These are phyloP conservation scores for Gnomoniopsis smithogilvyi DNA, from an alignment of 2,329 filamentous ascomycete genomes.

Conservation along the genomic window DNA sequence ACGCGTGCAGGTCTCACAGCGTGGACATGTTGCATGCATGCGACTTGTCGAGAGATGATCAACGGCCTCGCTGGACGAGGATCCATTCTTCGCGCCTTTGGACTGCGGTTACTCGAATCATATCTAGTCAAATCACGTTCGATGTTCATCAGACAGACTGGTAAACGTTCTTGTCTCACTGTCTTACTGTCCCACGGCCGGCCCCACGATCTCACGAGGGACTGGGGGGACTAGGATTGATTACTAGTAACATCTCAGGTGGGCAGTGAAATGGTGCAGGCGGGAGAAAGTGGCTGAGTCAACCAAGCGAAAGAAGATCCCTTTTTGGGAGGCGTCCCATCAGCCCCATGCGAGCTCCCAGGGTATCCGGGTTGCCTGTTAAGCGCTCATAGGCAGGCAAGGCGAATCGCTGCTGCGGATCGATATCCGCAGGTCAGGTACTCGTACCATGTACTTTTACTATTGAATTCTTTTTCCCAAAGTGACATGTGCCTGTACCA, in stretches of 20 bases:
- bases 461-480: too few species aligned
- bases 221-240: too few species aligned
- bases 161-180: too few species aligned
- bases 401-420: background rate
- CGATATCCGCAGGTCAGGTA: background rate
- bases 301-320: background rate
- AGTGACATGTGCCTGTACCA: background rate
- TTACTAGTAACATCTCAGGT: too few species aligned
- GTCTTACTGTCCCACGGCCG: too few species aligned
- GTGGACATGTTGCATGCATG: background rate
- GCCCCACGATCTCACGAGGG: too few species aligned
- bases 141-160: too few species aligned
- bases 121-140: too few species aligned
- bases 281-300: background rate
- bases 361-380: background rate
- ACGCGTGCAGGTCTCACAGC: conserved; percentile 13
- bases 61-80: background rate
- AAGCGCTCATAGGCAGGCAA: background rate
- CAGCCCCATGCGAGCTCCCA: background rate
- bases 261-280: background rate
- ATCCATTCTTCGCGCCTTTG: background rate
- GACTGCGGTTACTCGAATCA: background rate
- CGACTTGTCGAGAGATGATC: background rate
- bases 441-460: too few species aligned
- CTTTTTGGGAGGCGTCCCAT: background rate